Evolutionary conservation across 2,329 filamentous ascomycete species (phyloP).

Genomic region (Fonsecaea monophora): DNA sequence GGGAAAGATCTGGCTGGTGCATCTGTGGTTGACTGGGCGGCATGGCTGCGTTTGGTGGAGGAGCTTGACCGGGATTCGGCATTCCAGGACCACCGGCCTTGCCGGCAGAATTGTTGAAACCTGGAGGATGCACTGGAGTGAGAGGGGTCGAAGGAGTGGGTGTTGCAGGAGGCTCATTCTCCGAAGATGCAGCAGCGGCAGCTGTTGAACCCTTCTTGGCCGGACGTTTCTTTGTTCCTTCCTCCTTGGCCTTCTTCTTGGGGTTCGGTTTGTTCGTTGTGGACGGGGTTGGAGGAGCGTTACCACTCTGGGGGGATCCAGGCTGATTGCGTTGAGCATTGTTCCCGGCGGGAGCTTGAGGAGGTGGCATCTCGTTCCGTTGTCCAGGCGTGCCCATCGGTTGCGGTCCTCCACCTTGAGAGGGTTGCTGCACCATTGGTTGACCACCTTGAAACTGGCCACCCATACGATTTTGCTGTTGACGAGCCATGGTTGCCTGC

Average conservation of each 20-base stretch:
- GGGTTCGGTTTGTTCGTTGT: constrained; percentile 65
- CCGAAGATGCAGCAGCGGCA: constrained; percentile 51
- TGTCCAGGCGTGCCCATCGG: constrained; percentile 64
- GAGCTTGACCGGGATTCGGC: constrained; percentile 45
- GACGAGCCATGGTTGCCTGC: constrained; percentile 46
- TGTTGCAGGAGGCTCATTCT: constrained; percentile 55
- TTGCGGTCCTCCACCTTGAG: constrained; percentile 49
- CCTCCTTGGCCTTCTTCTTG: constrained; percentile 67
- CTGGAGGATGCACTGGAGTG: constrained; percentile 56
- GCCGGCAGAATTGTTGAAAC: constrained; percentile 48
- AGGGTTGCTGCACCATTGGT: constrained; percentile 58
- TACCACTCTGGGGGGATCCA: constrained; percentile 52
- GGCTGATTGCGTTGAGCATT: constrained; percentile 52
- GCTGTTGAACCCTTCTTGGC: constrained; percentile 52
- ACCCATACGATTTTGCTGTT: constrained; percentile 49
- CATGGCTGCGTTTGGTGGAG: constrained; percentile 45
- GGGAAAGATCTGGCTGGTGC: constrained; percentile 39
- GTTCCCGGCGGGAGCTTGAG: constrained; percentile 53
- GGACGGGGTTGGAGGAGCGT: constrained; percentile 67
- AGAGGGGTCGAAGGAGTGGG: constrained; percentile 59
- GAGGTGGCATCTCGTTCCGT: constrained; percentile 60
- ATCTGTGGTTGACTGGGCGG: constrained; percentile 39
- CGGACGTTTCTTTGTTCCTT: constrained; percentile 53
- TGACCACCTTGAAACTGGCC: constrained; percentile 47
- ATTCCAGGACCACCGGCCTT: constrained; percentile 45